Conservation (phyloP, 352 stramenopile species). For the Globisporangium acanthophoron region DNA sequence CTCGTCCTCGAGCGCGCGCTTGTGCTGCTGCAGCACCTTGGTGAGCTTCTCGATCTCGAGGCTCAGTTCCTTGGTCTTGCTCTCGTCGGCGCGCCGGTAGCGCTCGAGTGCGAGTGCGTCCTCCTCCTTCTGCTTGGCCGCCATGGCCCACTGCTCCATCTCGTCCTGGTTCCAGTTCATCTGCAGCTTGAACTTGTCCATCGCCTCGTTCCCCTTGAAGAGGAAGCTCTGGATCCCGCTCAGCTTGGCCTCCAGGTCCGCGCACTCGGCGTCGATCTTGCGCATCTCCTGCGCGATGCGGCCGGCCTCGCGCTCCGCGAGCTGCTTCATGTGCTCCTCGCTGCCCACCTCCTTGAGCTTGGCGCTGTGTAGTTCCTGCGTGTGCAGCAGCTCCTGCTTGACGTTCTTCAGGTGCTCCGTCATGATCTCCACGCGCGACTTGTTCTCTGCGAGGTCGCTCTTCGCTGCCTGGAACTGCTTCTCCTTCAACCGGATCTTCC, state of each 20-base stretch:
- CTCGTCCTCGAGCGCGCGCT: conserved; percentile 68
- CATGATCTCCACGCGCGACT: conserved; percentile 92
- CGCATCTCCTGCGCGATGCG: conserved; percentile 74
- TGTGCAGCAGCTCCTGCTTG: conserved; percentile 93
- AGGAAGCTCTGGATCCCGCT: conserved; percentile 88
- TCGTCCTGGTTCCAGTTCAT: conserved; percentile 99
- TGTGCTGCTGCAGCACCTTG: conserved; percentile 75
- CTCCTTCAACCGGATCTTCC: conserved; percentile 77
- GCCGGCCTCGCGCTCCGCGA: conserved; percentile 88
- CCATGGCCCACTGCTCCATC: conserved; percentile 95
- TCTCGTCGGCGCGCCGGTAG: conserved; percentile 92
- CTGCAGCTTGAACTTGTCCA: conserved; percentile 95
- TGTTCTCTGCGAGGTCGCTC: conserved; percentile 71
- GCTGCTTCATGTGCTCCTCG: conserved; percentile 91
- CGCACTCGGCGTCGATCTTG: conserved; percentile 62
- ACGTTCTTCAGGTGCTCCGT: conserved; percentile 96
- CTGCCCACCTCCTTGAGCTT: conserved; percentile 92
- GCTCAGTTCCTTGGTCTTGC: conserved; percentile 93
- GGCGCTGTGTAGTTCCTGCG: conserved; percentile 88
- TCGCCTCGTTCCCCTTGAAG: conserved; percentile 90
- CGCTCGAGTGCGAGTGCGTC: conserved; percentile 91
- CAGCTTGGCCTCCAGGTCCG: conserved; percentile 81
- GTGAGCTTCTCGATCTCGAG: conserved; percentile 93
- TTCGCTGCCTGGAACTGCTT: conserved; percentile 56
- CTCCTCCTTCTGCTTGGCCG: conserved; percentile 95